Conservation (phyloP, 2,329 filamentous ascomycete genomes). For the Stylonectria norvegica region DNA sequence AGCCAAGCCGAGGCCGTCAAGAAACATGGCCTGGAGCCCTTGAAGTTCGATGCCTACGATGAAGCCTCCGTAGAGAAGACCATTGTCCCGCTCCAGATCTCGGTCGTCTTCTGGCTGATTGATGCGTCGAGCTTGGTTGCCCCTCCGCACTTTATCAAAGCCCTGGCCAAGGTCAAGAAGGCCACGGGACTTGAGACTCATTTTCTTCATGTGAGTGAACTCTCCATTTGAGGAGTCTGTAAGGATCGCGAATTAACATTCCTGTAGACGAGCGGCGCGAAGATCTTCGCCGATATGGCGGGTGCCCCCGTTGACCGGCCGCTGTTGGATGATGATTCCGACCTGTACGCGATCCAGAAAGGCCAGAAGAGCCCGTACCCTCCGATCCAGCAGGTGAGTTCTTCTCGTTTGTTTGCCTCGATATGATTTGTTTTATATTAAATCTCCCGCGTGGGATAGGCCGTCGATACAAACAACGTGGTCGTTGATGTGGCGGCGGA, state of each 20-base stretch:
- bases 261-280: constrained; percentile 46
- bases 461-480: constrained; percentile 37
- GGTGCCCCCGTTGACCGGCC: constrained; percentile 40
- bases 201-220: constrained; percentile 8
- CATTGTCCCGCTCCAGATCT: constrained; percentile 43
- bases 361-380: not conserved
- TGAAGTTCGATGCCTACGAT: constrained; percentile 39
- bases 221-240: not conserved
- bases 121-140: constrained; percentile 33
- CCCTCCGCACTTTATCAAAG: constrained; percentile 43
- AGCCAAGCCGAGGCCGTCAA: constrained; percentile 44
- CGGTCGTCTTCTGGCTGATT: constrained; percentile 47
- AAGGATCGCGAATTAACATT: not conserved
- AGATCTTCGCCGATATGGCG: constrained; percentile 48
- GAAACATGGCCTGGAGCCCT: constrained; percentile 40
- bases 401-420: too few species aligned
- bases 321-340: constrained; percentile 41
- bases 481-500: constrained; percentile 43
- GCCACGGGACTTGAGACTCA: constrained; percentile 4
- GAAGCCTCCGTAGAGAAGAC: constrained; percentile 31
- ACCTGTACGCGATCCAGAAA: constrained; percentile 3
- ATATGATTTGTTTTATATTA: too few species aligned
- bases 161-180: constrained; percentile 42
- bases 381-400: constrained; percentile 1
- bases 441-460: constrained; percentile 33